A percentile compares a stretch with the other conserved stretches of the same genome.
These are phyloP conservation scores for Diaporthe amygdali DNA, from an alignment of 2,329 filamentous ascomycete genomes.

Conservation along the genomic window DNA sequence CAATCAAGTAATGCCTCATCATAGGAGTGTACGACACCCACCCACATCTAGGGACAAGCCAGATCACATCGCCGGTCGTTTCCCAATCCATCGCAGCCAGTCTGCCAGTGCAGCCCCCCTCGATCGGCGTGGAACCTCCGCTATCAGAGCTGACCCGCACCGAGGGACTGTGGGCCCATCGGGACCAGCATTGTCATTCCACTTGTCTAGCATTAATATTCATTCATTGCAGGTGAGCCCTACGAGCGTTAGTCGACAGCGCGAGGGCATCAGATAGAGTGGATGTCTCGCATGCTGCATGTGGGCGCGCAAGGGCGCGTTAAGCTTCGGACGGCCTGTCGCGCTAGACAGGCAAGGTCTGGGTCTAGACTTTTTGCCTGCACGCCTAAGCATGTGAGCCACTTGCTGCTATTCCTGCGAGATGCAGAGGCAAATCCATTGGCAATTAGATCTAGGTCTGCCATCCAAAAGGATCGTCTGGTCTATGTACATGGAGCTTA, in stretches of 20 bases:
- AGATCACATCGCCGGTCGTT: neutral
- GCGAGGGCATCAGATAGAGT: slow-evolving; percentile 8
- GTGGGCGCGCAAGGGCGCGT: neutral
- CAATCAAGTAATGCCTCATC: neutral
- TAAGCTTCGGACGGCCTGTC: slow-evolving; percentile 2
- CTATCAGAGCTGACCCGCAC: no score
- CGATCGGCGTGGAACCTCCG: neutral
- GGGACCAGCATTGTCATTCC: neutral
- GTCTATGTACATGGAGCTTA: neutral
- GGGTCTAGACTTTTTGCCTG: neutral
- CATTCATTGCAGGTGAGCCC: neutral
- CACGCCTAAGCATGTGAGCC: neutral
- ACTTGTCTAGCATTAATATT: slow-evolving; percentile 9
- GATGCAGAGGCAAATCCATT: neutral
- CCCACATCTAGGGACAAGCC: neutral
- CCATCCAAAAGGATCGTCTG: neutral
- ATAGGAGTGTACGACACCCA: neutral
- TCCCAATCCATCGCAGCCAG: neutral
- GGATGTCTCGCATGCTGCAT: slow-evolving; percentile 11
- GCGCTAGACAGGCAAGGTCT: slow-evolving; percentile 4
- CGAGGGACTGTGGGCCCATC: neutral
- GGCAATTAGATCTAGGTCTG: neutral
- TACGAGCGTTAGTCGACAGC: neutral
- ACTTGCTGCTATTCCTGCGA: neutral
- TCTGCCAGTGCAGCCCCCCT: neutral